Evolutionary conservation across 345 rosid genomes (phyloP).

Genomic region (Salix purpurea): DNA sequence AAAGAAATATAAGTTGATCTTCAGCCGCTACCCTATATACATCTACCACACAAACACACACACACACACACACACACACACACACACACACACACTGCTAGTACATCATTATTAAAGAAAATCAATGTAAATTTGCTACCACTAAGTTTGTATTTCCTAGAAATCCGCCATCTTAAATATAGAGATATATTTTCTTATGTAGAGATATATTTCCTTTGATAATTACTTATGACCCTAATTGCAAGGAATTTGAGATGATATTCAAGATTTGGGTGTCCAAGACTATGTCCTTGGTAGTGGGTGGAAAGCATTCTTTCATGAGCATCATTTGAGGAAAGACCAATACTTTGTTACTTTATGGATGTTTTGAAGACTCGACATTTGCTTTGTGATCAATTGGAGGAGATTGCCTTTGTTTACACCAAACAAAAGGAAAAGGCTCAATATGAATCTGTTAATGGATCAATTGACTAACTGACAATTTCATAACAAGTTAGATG

Average conservation of each 20-base stretch:
- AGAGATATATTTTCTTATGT: too few species aligned
- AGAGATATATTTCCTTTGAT: too few species aligned
- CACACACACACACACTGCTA: too few species aligned
- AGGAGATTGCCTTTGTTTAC: background rate
- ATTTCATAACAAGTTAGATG: background rate
- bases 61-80: too few species aligned
- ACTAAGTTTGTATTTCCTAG: too few species aligned
- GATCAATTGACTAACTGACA: background rate
- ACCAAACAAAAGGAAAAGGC: background rate
- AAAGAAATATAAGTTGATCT: too few species aligned
- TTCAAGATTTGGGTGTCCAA: background rate
- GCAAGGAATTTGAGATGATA: slow-evolving; percentile 1
- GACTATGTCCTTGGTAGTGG: background rate
- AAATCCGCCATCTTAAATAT: too few species aligned
- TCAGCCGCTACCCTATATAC: too few species aligned
- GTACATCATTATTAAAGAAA: too few species aligned
- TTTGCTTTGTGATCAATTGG: background rate
- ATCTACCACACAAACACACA: too few species aligned
- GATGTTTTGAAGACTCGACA: background rate
- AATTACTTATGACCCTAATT: background rate
- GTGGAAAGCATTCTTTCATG: slow-evolving; percentile 4
- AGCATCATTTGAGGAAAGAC: background rate
- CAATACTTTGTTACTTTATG: slow-evolving; percentile 9
- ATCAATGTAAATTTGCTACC: too few species aligned
- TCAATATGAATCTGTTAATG: background rate